These are phyloP conservation scores for Tardiomyces blankii DNA, from an alignment of 1,139 yeast species.

Conservation along the genomic window DNA sequence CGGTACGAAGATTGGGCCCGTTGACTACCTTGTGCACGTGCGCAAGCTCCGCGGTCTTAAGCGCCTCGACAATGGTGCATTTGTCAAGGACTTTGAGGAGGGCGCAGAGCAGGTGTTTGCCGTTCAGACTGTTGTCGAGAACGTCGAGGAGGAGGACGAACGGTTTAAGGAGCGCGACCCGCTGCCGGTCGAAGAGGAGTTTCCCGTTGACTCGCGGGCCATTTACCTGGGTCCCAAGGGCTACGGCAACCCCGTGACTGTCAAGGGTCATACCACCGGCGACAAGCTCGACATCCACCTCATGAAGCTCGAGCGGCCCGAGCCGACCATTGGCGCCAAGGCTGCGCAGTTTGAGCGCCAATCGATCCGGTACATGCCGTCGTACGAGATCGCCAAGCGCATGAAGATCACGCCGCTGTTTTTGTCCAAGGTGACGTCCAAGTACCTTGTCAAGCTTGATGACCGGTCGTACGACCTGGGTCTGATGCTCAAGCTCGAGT, in stretches of 20 bases:
- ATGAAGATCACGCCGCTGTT: constrained; percentile 51
- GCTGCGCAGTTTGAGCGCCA: constrained; percentile 47
- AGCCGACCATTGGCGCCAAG: constrained; percentile 27
- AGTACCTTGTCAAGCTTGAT: constrained; percentile 47
- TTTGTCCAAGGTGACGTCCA: constrained; percentile 69
- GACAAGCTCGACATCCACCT: constrained; percentile 23
- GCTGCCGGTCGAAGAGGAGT: constrained; percentile 69
- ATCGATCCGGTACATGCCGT: constrained; percentile 51
- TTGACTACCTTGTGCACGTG: constrained; percentile 54
- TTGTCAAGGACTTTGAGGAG: constrained; percentile 39
- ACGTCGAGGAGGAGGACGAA: constrained; percentile 60
- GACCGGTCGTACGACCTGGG: constrained; percentile 65
- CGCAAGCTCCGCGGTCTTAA: constrained; percentile 70
- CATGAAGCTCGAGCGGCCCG: constrained; percentile 17
- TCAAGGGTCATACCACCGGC: constrained; percentile 46
- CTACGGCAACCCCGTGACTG: constrained; percentile 74
- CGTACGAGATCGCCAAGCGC: constrained; percentile 52
- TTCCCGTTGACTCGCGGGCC: constrained; percentile 60
- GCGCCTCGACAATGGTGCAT: constrained; percentile 65
- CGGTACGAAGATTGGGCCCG: constrained; percentile 52
- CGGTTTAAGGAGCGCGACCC: constrained; percentile 70
- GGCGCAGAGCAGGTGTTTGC: constrained; percentile 53
- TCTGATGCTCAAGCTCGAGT: constrained; percentile 73
- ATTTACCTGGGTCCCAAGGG: constrained; percentile 84
- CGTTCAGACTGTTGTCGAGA: constrained; percentile 66